Conservation (phyloP, 2,329 filamentous ascomycete species). For the Leptosphaerulina australis region DNA sequence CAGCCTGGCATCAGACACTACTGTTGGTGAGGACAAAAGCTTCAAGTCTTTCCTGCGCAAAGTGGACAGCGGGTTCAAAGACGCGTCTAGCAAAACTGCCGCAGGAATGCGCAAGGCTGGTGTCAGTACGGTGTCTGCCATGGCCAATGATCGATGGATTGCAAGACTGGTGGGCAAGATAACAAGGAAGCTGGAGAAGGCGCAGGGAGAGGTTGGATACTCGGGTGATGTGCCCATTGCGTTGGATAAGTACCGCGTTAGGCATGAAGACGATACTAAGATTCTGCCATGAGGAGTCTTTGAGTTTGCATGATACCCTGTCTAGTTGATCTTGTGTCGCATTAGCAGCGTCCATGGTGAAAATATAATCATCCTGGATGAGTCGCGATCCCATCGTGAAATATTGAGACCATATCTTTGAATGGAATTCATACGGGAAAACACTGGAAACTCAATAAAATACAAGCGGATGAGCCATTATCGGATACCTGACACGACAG, state of each 20-base stretch:
- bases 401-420: no score
- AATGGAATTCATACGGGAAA: no score
- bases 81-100: slow-evolving; percentile 46
- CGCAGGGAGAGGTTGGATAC: slow-evolving; percentile 59
- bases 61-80: slow-evolving; percentile 39
- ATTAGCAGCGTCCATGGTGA: background rate
- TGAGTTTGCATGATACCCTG: slow-evolving; percentile 20
- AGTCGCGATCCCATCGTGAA: background rate
- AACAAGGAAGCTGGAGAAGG: slow-evolving; percentile 56
- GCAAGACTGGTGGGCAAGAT: slow-evolving; percentile 60
- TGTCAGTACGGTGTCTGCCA: slow-evolving; percentile 49
- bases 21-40: slow-evolving; percentile 26
- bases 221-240: slow-evolving; percentile 55
- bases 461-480: no score
- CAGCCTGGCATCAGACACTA: slow-evolving; percentile 30
- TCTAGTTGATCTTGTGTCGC: slow-evolving; percentile 1
- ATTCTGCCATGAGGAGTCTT: slow-evolving; percentile 36
- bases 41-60: slow-evolving; percentile 36
- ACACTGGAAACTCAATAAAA: no score
- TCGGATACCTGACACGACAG: no score
- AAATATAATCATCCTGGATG: background rate
- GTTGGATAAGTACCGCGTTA: slow-evolving; percentile 48
- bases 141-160: slow-evolving; percentile 62
- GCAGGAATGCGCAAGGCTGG: slow-evolving; percentile 56
- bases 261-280: slow-evolving; percentile 44